Percentiles rank a stretch among this genome's conserved stretches.
These are phyloP conservation scores for Straminergon stramineum DNA, from an alignment of 225 moss, liverwort and hornwort genomes.

Conservation along the genomic window DNA sequence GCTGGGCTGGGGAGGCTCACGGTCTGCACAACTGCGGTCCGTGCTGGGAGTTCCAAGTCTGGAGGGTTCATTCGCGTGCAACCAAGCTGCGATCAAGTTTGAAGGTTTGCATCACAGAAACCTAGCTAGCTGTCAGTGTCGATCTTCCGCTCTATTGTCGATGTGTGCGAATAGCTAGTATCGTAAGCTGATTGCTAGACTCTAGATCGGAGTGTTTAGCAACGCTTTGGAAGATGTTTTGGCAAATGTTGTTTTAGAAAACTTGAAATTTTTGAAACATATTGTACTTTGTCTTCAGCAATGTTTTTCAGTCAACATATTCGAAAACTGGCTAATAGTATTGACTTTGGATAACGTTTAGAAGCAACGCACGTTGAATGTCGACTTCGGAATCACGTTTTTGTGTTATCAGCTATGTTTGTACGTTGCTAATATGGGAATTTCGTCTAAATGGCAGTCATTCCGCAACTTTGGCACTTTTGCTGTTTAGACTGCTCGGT, in stretches of 20 bases:
- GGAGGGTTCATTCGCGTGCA: neutral
- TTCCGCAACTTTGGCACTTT: too few relatives aligned
- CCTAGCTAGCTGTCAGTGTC: neutral
- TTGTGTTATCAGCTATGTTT: too few relatives aligned
- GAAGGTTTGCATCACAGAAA: neutral
- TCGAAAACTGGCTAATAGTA: too few relatives aligned
- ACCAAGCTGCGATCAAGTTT: too few relatives aligned
- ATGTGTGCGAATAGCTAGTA: neutral
- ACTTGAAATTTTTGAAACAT: neutral
- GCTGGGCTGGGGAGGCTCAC: too few relatives aligned
- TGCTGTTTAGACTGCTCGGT: too few relatives aligned
- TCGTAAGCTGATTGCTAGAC: neutral
- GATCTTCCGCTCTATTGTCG: neutral
- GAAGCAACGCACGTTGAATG: neutral
- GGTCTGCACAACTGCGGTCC: neutral
- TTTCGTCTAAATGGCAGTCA: too few relatives aligned
- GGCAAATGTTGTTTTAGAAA: neutral
- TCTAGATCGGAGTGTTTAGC: too few relatives aligned
- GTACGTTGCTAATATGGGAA: neutral
- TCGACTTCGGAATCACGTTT: neutral
- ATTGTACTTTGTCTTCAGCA: neutral
- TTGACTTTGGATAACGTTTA: neutral
- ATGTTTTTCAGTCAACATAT: too few relatives aligned
- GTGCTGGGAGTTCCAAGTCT: neutral
- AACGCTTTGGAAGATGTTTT: neutral